A percentile compares a stretch with the other conserved stretches of the same genome.
phyloP scores from a whole-genome alignment of 306 rosid species.

The Malus orientalis region DNA sequence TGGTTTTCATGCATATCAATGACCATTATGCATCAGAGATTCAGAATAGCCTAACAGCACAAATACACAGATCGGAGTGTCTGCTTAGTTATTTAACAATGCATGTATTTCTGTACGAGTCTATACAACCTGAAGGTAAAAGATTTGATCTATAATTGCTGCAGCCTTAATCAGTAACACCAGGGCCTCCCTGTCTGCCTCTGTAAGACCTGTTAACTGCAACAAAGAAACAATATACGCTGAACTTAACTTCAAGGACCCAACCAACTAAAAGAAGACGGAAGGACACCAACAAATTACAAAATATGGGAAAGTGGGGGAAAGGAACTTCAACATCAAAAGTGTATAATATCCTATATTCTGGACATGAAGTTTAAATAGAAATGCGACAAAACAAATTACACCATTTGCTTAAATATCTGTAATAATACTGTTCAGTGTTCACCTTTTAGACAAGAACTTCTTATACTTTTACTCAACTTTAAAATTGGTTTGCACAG shows the following conservation, averaged over 20 bases:
- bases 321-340: background rate
- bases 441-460: background rate
- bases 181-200: constrained; percentile 70
- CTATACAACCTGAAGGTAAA: constrained; percentile 59
- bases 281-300: background rate
- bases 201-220: constrained; percentile 68
- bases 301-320: background rate
- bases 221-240: constrained; percentile 4
- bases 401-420: background rate
- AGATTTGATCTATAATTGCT: constrained; percentile 68
- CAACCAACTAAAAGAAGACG: background rate
- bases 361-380: background rate
- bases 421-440: background rate
- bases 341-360: background rate
- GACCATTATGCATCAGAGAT: background rate
- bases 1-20: background rate
- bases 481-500: background rate
- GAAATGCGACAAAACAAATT: background rate
- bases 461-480: background rate
- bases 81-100: background rate
- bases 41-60: constrained; percentile 4
- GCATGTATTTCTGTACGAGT: background rate
- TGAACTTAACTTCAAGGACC: background rate
- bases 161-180: constrained; percentile 65
- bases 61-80: background rate